Percentiles rank a stretch among this genome's conserved stretches.
These are phyloP conservation scores for Corchorus olitorius DNA, from an alignment of 345 rosid genomes.

Conservation along the genomic window DNA sequence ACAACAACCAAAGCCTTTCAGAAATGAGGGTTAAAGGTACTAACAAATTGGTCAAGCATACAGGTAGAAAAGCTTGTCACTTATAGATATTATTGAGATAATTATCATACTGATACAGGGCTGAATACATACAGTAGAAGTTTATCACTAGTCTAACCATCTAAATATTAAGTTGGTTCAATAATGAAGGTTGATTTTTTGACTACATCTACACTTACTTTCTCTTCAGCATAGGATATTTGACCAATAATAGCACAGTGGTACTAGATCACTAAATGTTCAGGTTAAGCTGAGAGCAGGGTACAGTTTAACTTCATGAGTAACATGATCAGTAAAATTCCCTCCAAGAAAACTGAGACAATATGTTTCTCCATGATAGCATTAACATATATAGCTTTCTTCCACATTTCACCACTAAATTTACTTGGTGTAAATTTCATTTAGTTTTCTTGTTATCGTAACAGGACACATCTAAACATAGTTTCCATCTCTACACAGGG, in stretches of 20 bases:
- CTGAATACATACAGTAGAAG: not conserved
- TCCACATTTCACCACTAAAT: not conserved
- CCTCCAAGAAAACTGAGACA: not conserved
- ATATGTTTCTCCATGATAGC: not conserved
- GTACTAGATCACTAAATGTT: too few relatives aligned
- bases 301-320: constrained; percentile 5
- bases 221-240: not conserved
- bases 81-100: not conserved
- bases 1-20: not conserved
- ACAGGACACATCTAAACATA: constrained; percentile 1
- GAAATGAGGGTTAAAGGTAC: constrained; percentile 1
- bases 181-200: not conserved
- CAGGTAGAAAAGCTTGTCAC: not conserved
- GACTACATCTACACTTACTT: not conserved
- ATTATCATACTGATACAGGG: not conserved
- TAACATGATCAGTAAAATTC: not conserved
- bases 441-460: not conserved
- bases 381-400: not conserved
- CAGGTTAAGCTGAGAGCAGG: not conserved
- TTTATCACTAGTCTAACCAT: not conserved
- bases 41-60: not conserved
- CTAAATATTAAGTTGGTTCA: not conserved
- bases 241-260: too few relatives aligned
- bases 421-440: not conserved
- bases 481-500: not conserved